These are phyloP conservation scores for Suillus sp. DNA, from an alignment of 768 basidiomycete genomes.

Conservation along the genomic window DNA sequence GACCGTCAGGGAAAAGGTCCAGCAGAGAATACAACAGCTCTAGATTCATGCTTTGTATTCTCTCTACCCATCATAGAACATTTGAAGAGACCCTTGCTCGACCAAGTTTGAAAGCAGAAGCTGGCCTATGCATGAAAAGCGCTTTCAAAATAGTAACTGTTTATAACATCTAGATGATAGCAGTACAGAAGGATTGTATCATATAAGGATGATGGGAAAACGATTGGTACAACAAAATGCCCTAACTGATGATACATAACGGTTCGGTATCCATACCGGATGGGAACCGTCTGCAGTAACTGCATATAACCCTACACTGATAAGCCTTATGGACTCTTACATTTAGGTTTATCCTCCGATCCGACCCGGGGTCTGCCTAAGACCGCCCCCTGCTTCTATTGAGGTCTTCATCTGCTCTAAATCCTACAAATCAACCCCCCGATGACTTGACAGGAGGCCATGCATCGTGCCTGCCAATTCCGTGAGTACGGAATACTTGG, in stretches of 20 bases:
- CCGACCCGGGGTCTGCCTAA: neutral
- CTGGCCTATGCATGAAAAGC: neutral
- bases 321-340: neutral
- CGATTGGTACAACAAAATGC: neutral
- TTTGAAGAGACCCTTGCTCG: neutral
- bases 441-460: neutral
- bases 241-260: neutral
- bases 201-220: neutral
- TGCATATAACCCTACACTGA: neutral
- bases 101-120: neutral
- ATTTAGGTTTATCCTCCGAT: neutral
- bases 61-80: conserved; percentile 24
- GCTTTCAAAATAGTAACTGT: neutral
- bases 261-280: neutral
- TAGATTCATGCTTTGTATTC: conserved; percentile 37
- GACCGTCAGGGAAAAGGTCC: conserved; percentile 83
- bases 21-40: conserved; percentile 78
- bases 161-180: neutral
- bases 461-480: neutral
- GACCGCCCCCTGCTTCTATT: neutral
- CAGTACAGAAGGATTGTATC: neutral
- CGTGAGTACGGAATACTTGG: neutral
- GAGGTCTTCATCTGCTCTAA: neutral
- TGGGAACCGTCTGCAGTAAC: neutral
- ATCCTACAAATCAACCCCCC: neutral